Base-by-base conservation (phyloP, 345 rosid genomes). In the Citrus glauca region DNA sequence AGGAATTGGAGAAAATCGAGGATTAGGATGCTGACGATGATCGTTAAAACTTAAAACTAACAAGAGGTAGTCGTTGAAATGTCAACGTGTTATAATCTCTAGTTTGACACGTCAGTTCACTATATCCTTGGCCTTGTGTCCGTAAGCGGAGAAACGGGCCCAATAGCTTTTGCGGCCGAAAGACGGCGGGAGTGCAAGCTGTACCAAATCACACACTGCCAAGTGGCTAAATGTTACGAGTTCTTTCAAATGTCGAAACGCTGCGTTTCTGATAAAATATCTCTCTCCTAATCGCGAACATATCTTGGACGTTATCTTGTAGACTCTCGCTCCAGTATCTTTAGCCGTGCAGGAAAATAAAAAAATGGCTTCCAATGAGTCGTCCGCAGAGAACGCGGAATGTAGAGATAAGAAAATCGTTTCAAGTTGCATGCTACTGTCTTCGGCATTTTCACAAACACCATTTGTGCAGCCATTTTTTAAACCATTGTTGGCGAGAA, bases 391-490 rank as follows among this genome's bases (percentile, higher is more conserved):
- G 75, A 84, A 50, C 70, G n/a, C 75, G 16, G 82, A 81, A 37
- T 28, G 77, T 11, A 45, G 35, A 6, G 61, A 67, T 6, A 55
- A 48, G 0, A 83, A 27, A 30, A 27, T 72, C 1, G 63, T 76
- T 25, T 80, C 87, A 3, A 89, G 84, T 69, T 77, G 82, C 4
- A 69, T 85, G 1, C 37, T 84, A 2, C 79, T 87, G 25, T 88
- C 91, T 6, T 84, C 91, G 22, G 88, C 89, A 76, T 77, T 89
- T 70, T 22, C 79, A 65, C 89, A 81, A 71, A 87, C 85, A 76
- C 85, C 77, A 61, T 77, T 86, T 11, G 66, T 35, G 30, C 81
- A 78, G 30, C 86, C 87, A 27, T 75, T 83, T 79, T 59, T 74
- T 19, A 85, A 80, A 75, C 77, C 82, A 25, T 72, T 42, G 30